These are phyloP conservation scores for Papiliotrema flavescens DNA, from an alignment of 1,284 basidiomycete species.

Conservation along the genomic window DNA sequence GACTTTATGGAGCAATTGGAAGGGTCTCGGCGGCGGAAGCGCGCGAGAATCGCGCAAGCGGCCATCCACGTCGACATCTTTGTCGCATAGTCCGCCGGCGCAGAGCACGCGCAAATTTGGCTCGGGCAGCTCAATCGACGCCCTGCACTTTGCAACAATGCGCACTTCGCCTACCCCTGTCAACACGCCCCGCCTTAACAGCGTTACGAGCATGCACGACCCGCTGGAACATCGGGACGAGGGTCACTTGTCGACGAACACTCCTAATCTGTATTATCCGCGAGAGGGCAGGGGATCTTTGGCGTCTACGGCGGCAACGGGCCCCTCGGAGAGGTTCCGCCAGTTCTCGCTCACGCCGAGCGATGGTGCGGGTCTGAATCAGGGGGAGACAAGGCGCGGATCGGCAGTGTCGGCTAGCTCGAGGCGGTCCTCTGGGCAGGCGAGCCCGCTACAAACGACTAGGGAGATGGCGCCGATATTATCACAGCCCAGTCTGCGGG, in stretches of 20 bases:
- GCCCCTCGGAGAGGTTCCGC: not conserved
- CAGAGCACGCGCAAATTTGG: slow-evolving; percentile 4
- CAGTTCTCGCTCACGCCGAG: not conserved
- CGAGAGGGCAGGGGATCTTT: not conserved
- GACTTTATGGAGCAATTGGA: slow-evolving; percentile 34
- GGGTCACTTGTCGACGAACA: not conserved
- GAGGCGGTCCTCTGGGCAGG: not conserved
- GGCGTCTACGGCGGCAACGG: not conserved
- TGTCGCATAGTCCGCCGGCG: slow-evolving; percentile 5
- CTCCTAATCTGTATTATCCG: not conserved
- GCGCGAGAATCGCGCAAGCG: slow-evolving; percentile 18
- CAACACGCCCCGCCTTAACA: not conserved
- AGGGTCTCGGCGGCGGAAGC: slow-evolving; percentile 21
- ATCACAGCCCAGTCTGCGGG: no score
- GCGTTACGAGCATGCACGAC: not conserved
- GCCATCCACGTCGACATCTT: slow-evolving; percentile 18
- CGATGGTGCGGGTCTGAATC: no score
- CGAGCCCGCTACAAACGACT: no score
- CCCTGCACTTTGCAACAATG: not conserved
- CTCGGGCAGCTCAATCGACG: not conserved
- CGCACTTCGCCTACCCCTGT: not conserved
- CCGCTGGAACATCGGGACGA: not conserved
- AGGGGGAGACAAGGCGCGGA: no score
- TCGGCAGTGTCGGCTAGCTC: no score
- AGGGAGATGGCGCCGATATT: no score